Evolutionary conservation across 257 asterid species (phyloP).

Genomic region (Petunia secreta): DNA sequence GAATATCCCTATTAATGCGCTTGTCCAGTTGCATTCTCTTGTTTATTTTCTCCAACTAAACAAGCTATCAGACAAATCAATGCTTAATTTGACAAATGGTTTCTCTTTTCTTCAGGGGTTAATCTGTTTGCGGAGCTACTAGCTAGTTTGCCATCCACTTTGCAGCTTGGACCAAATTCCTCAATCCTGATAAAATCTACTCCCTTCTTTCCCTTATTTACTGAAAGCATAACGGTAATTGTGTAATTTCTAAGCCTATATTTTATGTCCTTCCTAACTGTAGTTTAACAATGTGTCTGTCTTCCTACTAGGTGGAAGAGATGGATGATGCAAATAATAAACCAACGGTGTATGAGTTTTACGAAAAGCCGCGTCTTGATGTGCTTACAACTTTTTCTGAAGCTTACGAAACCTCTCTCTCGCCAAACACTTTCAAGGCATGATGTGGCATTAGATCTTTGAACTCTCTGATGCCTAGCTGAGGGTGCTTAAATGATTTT

Average conservation of each 20-base stretch:
- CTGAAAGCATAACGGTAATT: constrained; percentile 68
- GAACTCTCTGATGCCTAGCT: constrained; percentile 14
- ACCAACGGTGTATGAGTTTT: constrained; percentile 59
- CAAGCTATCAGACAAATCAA: constrained; percentile 2
- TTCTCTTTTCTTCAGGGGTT: constrained; percentile 51
- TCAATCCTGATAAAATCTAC: constrained; percentile 72
- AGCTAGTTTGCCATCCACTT: constrained; percentile 62
- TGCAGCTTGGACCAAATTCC: constrained; percentile 75
- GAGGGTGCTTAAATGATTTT: constrained; percentile 23
- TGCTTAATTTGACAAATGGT: constrained; percentile 13
- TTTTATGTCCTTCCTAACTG: constrained; percentile 22
- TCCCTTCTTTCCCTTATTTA: constrained; percentile 58
- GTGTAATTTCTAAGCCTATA: constrained; percentile 1
- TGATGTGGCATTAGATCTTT: constrained; percentile 29
- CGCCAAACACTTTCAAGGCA: constrained; percentile 64
- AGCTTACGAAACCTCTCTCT: constrained; percentile 54
- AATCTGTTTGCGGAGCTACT: no score
- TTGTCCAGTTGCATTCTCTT: background rate
- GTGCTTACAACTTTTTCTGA: constrained; percentile 58
- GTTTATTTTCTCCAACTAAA: background rate
- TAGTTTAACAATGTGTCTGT: constrained; percentile 29
- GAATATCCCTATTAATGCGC: background rate
- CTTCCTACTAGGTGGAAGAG: constrained; percentile 60
- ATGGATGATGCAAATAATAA: constrained; percentile 45
- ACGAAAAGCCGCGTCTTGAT: constrained; percentile 63